Evolutionary conservation across 768 basidiomycete species (phyloP), one percentile per base, ranked within the genome.

Genomic region (Panellus pusillus): DNA sequence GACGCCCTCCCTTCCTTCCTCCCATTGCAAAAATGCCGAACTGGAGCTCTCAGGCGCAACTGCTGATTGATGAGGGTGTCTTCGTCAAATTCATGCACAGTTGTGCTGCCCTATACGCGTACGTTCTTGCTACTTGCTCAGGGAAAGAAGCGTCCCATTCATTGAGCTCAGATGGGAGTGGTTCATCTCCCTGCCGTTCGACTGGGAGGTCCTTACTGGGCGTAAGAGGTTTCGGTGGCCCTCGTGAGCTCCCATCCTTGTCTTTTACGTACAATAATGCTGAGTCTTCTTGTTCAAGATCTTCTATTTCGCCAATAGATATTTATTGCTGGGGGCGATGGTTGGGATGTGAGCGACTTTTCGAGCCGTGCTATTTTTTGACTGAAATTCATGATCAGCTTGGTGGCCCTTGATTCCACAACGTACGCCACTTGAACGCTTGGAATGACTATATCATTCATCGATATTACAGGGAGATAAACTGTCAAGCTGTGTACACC

Each of bases 401-500:
- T 74, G 19, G 68, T 84, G 17, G 76, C 81, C 9, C 72, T 84
- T 31, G 81, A 86, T 60, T 71, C 74, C 31, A 74, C 68, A 18
- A 70, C 47, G 77, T 79, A 63, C 38, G 72, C 61, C 27, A 45
- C 38, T 41, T 57, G 19, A n/a, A 36, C 20, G 44, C 15, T 37
- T 24, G 39, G 4, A 1, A 14, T 12, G 4, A 9, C 32, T 49
- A 18, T 18, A 24, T 27, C 15, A 35, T 35, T 27, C 53, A 15
- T 47, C 27, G 41, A 46, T 29, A n/a, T 20, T n/a, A n/a, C 50
- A 79, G 75, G 17, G 67, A 76, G 61, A 68, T 87, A 36, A 68
- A 88, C 62, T 88, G 86, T 50, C 83, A 86, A 58, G 73, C 76
- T 0, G 61, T 88, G 19, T 87, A 81, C 63, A 82, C 79, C 1